These are phyloP conservation scores for Crithidia expoeki DNA, from an alignment of 208 protist genomes.

Conservation along the genomic window DNA sequence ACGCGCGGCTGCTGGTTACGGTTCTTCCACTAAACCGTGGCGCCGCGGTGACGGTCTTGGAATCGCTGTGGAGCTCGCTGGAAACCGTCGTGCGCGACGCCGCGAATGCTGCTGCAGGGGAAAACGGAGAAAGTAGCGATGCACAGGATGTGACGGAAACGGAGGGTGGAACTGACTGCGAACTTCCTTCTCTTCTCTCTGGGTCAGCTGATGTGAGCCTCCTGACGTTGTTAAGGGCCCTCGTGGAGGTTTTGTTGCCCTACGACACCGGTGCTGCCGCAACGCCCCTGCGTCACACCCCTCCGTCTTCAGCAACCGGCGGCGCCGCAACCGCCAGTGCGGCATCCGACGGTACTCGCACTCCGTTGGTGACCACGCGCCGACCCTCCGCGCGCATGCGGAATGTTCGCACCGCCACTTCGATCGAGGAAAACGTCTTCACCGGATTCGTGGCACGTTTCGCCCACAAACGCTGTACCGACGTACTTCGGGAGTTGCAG, in stretches of 20 bases:
- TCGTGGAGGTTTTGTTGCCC: slow-evolving; percentile 12
- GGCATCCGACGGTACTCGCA: background rate
- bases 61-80: slow-evolving; percentile 21
- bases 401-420: background rate
- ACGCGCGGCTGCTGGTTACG: slow-evolving; percentile 22
- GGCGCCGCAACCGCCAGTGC: background rate
- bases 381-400: slow-evolving; percentile 1
- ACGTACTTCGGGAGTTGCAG: slow-evolving; percentile 1
- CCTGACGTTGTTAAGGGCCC: slow-evolving; percentile 19
- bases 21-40: slow-evolving; percentile 21
- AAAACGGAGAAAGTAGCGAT: background rate
- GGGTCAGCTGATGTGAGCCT: slow-evolving; percentile 16
- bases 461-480: slow-evolving; percentile 19
- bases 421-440: slow-evolving; percentile 11
- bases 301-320: background rate
- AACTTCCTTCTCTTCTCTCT: background rate
- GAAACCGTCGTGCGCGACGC: slow-evolving; percentile 26
- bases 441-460: slow-evolving; percentile 8
- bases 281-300: background rate
- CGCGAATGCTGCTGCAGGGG: background rate
- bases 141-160: background rate
- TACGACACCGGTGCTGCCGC: background rate
- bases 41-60: slow-evolving; percentile 8
- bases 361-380: background rate
- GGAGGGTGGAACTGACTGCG: background rate